Conservation (phyloP, 176 grass and related monocot genomes). For the Zea luxurians region DNA sequence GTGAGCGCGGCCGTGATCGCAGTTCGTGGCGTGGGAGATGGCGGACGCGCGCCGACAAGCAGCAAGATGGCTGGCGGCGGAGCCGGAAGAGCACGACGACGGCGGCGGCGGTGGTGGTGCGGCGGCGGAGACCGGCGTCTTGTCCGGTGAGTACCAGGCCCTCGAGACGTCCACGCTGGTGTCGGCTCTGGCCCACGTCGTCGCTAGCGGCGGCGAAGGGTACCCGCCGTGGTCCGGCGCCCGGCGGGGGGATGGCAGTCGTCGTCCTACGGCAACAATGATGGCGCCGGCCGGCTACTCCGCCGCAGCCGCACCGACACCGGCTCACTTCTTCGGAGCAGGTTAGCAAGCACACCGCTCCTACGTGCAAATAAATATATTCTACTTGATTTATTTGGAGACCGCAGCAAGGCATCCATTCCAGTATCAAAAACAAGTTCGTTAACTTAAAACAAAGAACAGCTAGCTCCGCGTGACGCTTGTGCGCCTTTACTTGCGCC, state of each 20-base stretch:
- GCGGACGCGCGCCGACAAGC: background rate
- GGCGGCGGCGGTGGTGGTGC: background rate
- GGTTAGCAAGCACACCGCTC: slow-evolving; percentile 21
- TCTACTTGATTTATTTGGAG: background rate
- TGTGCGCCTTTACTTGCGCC: background rate
- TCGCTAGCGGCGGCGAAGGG: slow-evolving; percentile 30
- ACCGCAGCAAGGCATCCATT: background rate
- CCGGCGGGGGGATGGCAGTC: no score
- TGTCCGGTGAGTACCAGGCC: slow-evolving; percentile 54
- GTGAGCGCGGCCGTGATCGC: no score
- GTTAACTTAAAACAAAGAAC: background rate
- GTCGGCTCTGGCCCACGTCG: slow-evolving; percentile 60
- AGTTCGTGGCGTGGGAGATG: background rate
- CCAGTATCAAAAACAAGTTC: background rate
- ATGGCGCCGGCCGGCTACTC: background rate
- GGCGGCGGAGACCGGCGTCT: slow-evolving; percentile 14
- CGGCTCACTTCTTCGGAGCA: slow-evolving; percentile 27
- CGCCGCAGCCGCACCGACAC: slow-evolving; percentile 22
- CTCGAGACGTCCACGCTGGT: slow-evolving; percentile 73
- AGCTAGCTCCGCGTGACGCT: background rate
- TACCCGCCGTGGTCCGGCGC: background rate
- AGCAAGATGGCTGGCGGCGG: background rate
- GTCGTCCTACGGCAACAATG: no score
- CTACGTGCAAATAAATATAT: background rate
- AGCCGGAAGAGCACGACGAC: background rate